Conservation (phyloP, 108 stramenopile genomes). For the Skeletonema marinoi region DNA sequence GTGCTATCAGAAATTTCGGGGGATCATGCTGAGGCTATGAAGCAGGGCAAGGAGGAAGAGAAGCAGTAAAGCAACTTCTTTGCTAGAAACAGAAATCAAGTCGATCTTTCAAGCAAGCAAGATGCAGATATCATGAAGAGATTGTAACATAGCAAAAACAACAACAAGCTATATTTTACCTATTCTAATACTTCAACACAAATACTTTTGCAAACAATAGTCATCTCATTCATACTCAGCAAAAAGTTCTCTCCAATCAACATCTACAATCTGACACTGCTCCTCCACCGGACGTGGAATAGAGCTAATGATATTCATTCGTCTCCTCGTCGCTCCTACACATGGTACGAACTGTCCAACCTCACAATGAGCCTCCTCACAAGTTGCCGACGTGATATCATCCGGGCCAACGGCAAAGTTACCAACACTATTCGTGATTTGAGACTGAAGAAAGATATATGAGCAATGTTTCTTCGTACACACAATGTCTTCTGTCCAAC, state of each 20-base stretch:
- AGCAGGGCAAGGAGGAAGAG: constrained; percentile 3
- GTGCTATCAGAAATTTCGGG: constrained; percentile 70
- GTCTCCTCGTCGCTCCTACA: constrained; percentile 44
- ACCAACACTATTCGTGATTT: constrained; percentile 48
- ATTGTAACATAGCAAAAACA: neutral
- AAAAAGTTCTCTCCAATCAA: constrained; percentile 50
- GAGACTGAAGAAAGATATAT: constrained; percentile 55
- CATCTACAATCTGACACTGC: constrained; percentile 48
- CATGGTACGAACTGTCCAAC: constrained; percentile 45
- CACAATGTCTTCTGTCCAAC: constrained; percentile 60
- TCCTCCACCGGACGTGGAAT: constrained; percentile 41
- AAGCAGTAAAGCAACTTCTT: neutral
- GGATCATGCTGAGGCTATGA: constrained; percentile 76
- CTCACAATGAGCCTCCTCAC: constrained; percentile 54
- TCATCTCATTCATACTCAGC: constrained; percentile 7
- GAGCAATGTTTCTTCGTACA: constrained; percentile 60
- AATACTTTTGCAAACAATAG: neutral
- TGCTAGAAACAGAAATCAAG: neutral
- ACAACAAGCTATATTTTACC: neutral
- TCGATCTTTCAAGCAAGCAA: neutral
- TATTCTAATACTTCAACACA: neutral
- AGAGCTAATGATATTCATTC: constrained; percentile 52
- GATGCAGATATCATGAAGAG: neutral
- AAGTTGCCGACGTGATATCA: constrained; percentile 53
- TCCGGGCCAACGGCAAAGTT: constrained; percentile 52